phyloP scores from a whole-genome alignment of 768 basidiomycete species.

The Dentipellis sp. region DNA sequence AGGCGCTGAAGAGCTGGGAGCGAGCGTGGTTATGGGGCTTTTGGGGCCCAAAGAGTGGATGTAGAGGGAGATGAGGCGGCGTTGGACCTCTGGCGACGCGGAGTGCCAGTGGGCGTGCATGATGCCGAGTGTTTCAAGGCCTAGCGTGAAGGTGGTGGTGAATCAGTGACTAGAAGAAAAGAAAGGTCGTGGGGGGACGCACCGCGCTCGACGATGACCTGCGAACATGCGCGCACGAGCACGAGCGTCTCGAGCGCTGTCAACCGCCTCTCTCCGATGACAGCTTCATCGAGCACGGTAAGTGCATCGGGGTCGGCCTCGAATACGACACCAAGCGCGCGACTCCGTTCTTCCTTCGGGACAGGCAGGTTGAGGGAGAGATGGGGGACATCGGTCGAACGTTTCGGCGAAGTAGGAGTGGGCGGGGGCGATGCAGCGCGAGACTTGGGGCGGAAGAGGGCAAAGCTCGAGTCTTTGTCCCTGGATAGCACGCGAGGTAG shows the following conservation, averaged over 20 bases:
- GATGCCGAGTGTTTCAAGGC: conserved; percentile 72
- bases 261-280: conserved; percentile 49
- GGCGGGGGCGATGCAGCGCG: conserved; percentile 8
- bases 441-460: conserved; percentile 37
- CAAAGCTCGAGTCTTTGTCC: conserved; percentile 36
- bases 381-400: conserved; percentile 32
- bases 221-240: conserved; percentile 61
- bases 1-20: conserved; percentile 39
- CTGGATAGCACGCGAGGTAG: conserved; percentile 25
- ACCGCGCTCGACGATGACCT: conserved; percentile 58
- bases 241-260: conserved; percentile 53
- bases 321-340: conserved; percentile 46
- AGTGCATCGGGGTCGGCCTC: conserved; percentile 47
- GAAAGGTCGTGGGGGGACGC: conserved; percentile 18
- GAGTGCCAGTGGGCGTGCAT: conserved; percentile 86
- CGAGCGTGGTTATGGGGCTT: conserved; percentile 36
- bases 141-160: conserved; percentile 25
- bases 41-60: conserved; percentile 51
- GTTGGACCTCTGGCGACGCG: conserved; percentile 61
- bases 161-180: conserved; percentile 5
- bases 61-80: conserved; percentile 60
- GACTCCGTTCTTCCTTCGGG: conserved; percentile 37
- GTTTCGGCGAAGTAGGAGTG: conserved; percentile 26
- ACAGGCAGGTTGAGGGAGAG: conserved; percentile 55
- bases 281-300: conserved; percentile 38